phyloP scores from a whole-genome alignment of 371 early-diverging fungal genomes.

The Syncephalastrum monosporum region DNA sequence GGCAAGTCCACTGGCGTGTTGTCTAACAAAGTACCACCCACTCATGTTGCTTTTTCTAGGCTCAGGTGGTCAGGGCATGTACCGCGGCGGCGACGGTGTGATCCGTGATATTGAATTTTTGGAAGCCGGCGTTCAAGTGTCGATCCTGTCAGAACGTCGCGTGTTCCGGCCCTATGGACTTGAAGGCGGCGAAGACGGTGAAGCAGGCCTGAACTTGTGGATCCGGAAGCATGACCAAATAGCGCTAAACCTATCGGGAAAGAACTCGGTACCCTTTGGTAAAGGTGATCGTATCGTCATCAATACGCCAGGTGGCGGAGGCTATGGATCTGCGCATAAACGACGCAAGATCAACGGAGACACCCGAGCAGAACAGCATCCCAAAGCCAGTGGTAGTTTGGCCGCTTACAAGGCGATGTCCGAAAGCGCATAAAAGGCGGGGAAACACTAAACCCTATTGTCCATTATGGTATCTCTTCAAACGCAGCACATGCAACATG shows the following conservation, averaged over 20 bases:
- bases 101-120: constrained; percentile 84
- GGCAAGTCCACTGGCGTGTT: constrained; percentile 17
- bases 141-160: constrained; percentile 91
- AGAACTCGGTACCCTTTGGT: constrained; percentile 76
- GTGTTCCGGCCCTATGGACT: constrained; percentile 90
- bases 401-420: constrained; percentile 26
- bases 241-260: constrained; percentile 79
- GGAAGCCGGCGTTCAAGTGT: constrained; percentile 74
- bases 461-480: too few species aligned
- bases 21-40: neutral
- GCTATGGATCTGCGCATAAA: constrained; percentile 41
- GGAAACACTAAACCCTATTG: too few species aligned
- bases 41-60: constrained; percentile 21
- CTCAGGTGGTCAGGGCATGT: constrained; percentile 83
- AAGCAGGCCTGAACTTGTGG: constrained; percentile 79
- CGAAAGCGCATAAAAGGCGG: constrained; percentile 22
- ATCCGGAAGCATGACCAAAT: constrained; percentile 51
- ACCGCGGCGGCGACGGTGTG: constrained; percentile 88
- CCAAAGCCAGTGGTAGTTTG: constrained; percentile 27
- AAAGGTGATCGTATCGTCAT: constrained; percentile 81
- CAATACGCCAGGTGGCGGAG: constrained; percentile 94
- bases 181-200: constrained; percentile 79
- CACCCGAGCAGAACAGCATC: neutral
- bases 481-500: too few species aligned
- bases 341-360: neutral